phyloP scores from a whole-genome alignment of 1,284 basidiomycete genomes.

The Boletus holoroseus region DNA sequence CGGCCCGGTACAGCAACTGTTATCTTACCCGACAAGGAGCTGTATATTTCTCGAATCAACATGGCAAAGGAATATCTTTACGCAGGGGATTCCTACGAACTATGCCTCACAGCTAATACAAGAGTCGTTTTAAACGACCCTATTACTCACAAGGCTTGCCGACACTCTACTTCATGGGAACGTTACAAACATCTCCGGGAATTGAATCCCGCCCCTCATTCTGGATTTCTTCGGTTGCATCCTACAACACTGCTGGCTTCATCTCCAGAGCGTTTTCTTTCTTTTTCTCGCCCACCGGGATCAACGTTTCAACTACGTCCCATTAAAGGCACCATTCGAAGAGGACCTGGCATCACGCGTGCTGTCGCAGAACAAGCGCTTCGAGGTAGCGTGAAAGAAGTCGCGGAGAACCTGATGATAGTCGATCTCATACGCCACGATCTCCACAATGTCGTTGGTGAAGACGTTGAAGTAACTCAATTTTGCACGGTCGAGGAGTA shows the following conservation, averaged over 20 bases:
- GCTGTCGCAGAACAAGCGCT: constrained; percentile 61
- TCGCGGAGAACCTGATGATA: constrained; percentile 98
- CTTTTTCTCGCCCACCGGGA: constrained; percentile 65
- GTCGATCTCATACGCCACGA: constrained; percentile 96
- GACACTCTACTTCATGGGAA: constrained; percentile 57
- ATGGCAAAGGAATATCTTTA: constrained; percentile 72
- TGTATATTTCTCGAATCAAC: constrained; percentile 72
- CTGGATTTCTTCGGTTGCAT: constrained; percentile 73
- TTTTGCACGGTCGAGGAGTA: constrained; percentile 92
- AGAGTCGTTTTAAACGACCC: constrained; percentile 39
- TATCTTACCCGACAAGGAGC: constrained; percentile 47
- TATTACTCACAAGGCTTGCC: constrained; percentile 25
- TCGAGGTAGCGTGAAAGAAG: constrained; percentile 79
- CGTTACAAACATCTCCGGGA: constrained; percentile 67
- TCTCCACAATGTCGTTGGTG: constrained; percentile 70
- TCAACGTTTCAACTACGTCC: constrained; percentile 80
- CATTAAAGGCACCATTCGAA: constrained; percentile 89
- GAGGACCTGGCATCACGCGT: constrained; percentile 57
- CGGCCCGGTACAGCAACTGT: constrained; percentile 35
- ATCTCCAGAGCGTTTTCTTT: constrained; percentile 91
- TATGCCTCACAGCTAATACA: constrained; percentile 85
- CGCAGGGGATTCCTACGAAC: constrained; percentile 91
- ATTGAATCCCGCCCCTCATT: constrained; percentile 89
- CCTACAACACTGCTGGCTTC: constrained; percentile 69
- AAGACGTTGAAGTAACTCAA: constrained; percentile 76